Base-by-base conservation (phyloP, 23 red algal genomes). In the Agarophyton chilense region DNA sequence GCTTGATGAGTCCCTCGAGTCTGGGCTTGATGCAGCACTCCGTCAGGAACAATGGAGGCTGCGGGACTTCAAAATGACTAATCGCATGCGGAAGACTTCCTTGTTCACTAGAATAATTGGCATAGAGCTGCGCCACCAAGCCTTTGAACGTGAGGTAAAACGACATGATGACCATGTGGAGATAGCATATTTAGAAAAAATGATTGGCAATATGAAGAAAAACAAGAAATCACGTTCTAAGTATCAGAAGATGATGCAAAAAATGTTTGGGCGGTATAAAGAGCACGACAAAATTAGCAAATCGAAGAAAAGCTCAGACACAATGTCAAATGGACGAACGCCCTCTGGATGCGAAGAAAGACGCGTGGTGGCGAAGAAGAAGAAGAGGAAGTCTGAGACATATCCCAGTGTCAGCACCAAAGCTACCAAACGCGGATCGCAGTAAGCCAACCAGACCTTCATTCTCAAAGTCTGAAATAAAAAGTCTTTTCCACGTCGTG, bases 21-120 rank as follows among this genome's bases (percentile, higher is more conserved):
- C 94, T 81, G 77, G 88, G 38, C 57, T 98, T 52, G 89, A 95
- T 17, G 24, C 42, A 3, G 65, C 65, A 46, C 61, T 94, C 40
- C 56, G 96, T 14, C 82, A 83, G n/a, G 53, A 92, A 65, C 96
- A 98, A 88, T 98, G 96, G 96, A 83, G 61, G 45, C 39, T 98
- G 77, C 74, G 95, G 17, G 90, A 85, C 45, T 58, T 86, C 31
- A 98, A 94, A 64, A 73, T 71, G 74, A 80, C 60, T 51, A 94
- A 94, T 55, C 67, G 92, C n/a, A 78, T 90, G 38, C 63, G 81
- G 42, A 87, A 87, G 58, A 85, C 49, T 0, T 60, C 63, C 45
- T 67, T 91, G 61, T 90, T 70, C 46, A 90, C 67, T 21, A 75
- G 78, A 34, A 74, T 83, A 46, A 77, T 94, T 60, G 67, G 78